These are phyloP conservation scores for Cladorrhinum samala DNA, from an alignment of 495 filamentous ascomycete genomes.

Conservation along the genomic window DNA sequence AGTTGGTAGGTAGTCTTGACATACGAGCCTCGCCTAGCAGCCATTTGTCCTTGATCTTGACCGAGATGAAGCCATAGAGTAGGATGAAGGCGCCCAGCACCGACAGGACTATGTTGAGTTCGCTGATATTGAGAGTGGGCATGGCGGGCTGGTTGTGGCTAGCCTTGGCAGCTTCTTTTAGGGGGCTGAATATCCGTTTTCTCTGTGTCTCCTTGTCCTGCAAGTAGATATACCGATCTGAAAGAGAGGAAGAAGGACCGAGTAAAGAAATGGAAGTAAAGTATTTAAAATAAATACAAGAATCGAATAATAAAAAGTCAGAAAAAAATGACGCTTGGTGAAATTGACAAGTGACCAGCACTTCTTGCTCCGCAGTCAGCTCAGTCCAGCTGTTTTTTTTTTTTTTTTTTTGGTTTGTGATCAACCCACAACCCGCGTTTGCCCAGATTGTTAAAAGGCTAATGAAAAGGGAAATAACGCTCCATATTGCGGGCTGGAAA, in stretches of 20 bases:
- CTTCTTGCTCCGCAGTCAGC: not conserved
- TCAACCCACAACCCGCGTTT: not conserved
- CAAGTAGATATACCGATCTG: not conserved
- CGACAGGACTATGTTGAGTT: conserved; percentile 43
- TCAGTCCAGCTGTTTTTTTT: too few species aligned
- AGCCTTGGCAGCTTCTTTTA: not conserved
- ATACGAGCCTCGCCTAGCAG: conserved; percentile 53
- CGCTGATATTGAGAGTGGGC: conserved; percentile 48
- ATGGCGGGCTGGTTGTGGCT: conserved; percentile 18
- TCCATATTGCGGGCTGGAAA: not conserved
- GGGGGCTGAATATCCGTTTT: not conserved
- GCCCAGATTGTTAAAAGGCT: not conserved
- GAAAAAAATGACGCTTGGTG: not conserved
- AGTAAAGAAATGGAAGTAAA: not conserved
- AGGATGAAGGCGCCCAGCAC: conserved; percentile 37
- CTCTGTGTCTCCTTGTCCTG: not conserved
- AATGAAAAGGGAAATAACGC: not conserved
- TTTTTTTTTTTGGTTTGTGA: too few species aligned
- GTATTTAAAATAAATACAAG: not conserved
- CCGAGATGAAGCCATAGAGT: conserved; percentile 45
- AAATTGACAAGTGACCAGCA: not conserved
- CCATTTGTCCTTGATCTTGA: conserved; percentile 49
- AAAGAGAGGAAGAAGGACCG: not conserved
- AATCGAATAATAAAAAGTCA: not conserved
- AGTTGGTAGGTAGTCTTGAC: conserved; percentile 13